Percentiles rank a stretch among this genome's conserved stretches.
These are phyloP conservation scores for Oryza longistaminata DNA, from an alignment of 176 grass and related monocot species.

Conservation along the genomic window DNA sequence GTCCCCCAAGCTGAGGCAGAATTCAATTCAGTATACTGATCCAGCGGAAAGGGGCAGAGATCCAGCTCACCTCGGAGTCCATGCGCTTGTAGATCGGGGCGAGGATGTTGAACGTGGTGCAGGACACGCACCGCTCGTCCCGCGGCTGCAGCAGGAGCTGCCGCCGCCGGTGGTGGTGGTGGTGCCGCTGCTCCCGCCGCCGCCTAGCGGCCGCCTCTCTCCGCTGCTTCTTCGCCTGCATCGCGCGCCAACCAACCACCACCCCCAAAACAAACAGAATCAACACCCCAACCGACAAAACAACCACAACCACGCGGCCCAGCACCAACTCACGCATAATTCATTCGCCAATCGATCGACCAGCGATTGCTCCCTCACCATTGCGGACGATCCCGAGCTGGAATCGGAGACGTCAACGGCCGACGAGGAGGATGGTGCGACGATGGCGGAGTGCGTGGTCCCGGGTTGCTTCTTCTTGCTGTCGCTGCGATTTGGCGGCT, in stretches of 20 bases:
- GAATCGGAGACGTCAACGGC: not conserved
- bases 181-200: conserved; percentile 9
- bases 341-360: no score
- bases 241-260: not conserved
- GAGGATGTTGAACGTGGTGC: conserved; percentile 75
- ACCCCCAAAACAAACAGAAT: not conserved
- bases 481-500: conserved; percentile 27
- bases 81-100: conserved; percentile 70
- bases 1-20: not conserved
- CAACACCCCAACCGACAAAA: conserved; percentile 15
- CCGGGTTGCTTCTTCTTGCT: not conserved
- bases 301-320: not conserved
- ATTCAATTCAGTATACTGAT: not conserved
- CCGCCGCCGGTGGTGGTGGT: conserved; percentile 24
- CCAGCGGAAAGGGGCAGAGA: not conserved
- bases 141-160: not conserved
- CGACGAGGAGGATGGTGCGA: not conserved
- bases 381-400: not conserved
- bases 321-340: not conserved
- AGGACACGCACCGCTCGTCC: conserved; percentile 57
- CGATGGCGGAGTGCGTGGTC: not conserved
- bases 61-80: conserved; percentile 50
- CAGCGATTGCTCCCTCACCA: conserved; percentile 33
- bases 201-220: conserved; percentile 19
- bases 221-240: conserved; percentile 47